These are phyloP conservation scores for Ceratocystis smalleyi DNA, from an alignment of 2,329 filamentous ascomycete species.

Conservation along the genomic window DNA sequence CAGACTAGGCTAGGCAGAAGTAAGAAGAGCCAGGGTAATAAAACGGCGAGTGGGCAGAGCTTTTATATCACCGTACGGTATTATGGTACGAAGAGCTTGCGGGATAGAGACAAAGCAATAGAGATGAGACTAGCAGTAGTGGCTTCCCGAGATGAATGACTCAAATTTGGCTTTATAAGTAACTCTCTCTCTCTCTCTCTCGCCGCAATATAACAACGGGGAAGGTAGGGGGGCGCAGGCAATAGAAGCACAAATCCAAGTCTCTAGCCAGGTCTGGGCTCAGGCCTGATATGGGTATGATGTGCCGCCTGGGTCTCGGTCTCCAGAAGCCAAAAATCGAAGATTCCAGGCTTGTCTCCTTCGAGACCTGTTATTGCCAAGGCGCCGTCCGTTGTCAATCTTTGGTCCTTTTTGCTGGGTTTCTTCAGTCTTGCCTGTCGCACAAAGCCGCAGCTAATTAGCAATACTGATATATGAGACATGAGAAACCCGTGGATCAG, in stretches of 20 bases:
- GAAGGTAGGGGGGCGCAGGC: too few relatives aligned
- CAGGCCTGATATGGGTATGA: too few relatives aligned
- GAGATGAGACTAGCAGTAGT: neutral
- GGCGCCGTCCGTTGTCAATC: neutral
- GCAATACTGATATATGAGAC: neutral
- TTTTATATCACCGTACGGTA: neutral
- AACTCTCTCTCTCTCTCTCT: too few relatives aligned
- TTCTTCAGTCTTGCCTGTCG: neutral
- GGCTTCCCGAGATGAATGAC: neutral
- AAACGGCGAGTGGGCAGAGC: neutral
- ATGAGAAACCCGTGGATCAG: neutral
- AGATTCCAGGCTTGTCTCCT: neutral
- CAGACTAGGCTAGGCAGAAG: neutral
- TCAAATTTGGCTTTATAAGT: neutral
- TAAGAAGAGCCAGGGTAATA: neutral
- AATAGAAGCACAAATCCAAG: neutral
- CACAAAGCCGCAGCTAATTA: neutral
- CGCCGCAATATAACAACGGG: too few relatives aligned
- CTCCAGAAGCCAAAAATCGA: neutral
- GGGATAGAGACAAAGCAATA: neutral
- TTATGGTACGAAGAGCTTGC: neutral
- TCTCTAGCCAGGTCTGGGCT: too few relatives aligned
- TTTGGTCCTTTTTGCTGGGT: neutral
- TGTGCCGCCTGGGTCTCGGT: neutral
- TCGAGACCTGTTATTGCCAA: neutral